Base-by-base conservation (phyloP, 192 early-diverging fungal species). In the Coemansia asiatica region DNA sequence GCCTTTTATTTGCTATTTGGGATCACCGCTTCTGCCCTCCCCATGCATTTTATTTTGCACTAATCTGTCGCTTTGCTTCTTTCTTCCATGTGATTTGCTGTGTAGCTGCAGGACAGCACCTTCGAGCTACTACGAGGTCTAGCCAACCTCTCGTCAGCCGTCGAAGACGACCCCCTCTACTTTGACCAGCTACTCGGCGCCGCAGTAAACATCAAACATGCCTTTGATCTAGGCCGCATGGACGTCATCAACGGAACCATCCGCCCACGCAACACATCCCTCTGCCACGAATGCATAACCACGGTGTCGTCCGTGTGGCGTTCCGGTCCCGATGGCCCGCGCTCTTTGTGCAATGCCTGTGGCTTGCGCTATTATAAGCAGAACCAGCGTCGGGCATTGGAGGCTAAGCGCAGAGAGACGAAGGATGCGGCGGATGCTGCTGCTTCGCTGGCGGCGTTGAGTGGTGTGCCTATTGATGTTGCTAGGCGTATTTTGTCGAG, bases 271-370 rank as follows among this genome's bases (percentile, higher is more conserved):
- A 82, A 77, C 67, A 82, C 80, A 16, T 76, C 75, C 33, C 66
- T 82, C 36, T 82, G 80, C 56, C 80, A 82, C 66, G 80, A 82
- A 31, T 82, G 80, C 63, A 77, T 77, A 38, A 82, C 80, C 22
- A 82, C 80, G 1, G 75, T 82, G 22, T 82, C 80, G 1, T 82
- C 80, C 2, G 80, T 82, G 12, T 82, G 80, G 80, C 74, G 80
- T 16, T 82, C 80, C 1, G 80, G 80, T 5, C 80, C 80, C 57
- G 75, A 77, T 33, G 80, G 80, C 58, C 73, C 79, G 12, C 73
- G 79, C 33, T 83, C 84, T 21, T 76, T 87, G 29, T 87, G 86
- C 71, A 87, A 87, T 63, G 86, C 86, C 25, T 87, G 86, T 55
- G 86, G 86, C 0, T 58, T 87, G 29, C 84, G 86, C 16, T 87